These are phyloP conservation scores for Xylaria grammica DNA, from an alignment of 495 filamentous ascomycete species.

Conservation along the genomic window DNA sequence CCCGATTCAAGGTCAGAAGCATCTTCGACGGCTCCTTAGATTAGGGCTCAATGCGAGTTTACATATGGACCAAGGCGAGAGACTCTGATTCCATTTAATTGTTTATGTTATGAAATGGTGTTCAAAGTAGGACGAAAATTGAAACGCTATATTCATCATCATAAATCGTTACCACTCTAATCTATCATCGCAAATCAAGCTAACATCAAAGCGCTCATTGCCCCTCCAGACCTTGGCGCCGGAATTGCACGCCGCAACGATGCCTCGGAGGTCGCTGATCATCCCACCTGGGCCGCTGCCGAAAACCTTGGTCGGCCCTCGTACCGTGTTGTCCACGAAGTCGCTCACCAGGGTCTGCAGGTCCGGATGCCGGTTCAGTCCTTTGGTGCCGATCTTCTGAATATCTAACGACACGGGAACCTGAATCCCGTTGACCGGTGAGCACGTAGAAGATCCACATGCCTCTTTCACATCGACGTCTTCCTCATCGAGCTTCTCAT, in stretches of 20 bases:
- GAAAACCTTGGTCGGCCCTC: slow-evolving; percentile 60
- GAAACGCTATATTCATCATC: neutral
- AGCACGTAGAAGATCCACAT: slow-evolving; percentile 11
- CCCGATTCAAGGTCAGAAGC: too few relatives aligned
- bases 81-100: too few relatives aligned
- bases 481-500: slow-evolving; percentile 33
- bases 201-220: slow-evolving; percentile 60
- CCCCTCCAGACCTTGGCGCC: slow-evolving; percentile 58
- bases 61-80: too few relatives aligned
- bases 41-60: too few relatives aligned
- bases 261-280: slow-evolving; percentile 58
- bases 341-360: slow-evolving; percentile 38
- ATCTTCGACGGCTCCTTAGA: too few relatives aligned
- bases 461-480: slow-evolving; percentile 21
- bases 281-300: slow-evolving; percentile 67
- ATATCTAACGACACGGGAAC: slow-evolving; percentile 28
- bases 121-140: neutral
- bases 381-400: slow-evolving; percentile 30
- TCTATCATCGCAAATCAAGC: slow-evolving; percentile 61
- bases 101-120: too few relatives aligned
- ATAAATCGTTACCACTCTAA: slow-evolving; percentile 42
- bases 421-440: slow-evolving; percentile 22
- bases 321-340: slow-evolving; percentile 43
- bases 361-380: slow-evolving; percentile 39
- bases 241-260: slow-evolving; percentile 60